A percentile compares a stretch with the other conserved stretches of the same genome.
Conservation (phyloP, 306 rosid species). For the Cyclanthera cordifolia region DNA sequence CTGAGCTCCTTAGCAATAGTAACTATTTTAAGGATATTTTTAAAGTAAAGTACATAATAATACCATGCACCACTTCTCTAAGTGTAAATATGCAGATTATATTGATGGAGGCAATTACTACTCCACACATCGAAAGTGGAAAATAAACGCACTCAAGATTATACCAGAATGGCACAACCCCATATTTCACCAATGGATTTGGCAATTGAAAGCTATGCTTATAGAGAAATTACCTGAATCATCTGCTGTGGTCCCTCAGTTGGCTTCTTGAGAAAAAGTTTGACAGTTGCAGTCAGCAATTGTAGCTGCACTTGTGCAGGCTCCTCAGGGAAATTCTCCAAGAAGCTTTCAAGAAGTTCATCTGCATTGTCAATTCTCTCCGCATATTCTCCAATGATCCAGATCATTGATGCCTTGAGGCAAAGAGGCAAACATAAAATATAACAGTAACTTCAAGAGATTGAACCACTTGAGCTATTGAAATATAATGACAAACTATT, state of each 20-base stretch:
- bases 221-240: conserved; percentile 60
- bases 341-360: conserved; percentile 96
- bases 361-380: conserved; percentile 99
- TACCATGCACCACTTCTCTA: background rate
- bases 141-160: background rate
- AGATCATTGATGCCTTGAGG: conserved; percentile 88
- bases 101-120: background rate
- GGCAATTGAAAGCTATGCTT: background rate
- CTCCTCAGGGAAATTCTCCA: conserved; percentile 90
- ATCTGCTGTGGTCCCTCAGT: conserved; percentile 99
- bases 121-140: background rate
- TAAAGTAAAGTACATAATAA: background rate
- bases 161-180: background rate
- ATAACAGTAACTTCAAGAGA: background rate
- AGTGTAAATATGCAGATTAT: background rate
- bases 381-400: conserved; percentile 99
- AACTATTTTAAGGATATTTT: background rate
- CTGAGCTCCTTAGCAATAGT: background rate
- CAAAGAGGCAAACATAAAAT: background rate
- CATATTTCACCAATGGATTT: conserved; percentile 14
- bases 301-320: conserved; percentile 98
- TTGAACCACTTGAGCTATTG: background rate
- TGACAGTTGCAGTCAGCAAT: conserved; percentile 92
- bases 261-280: conserved; percentile 97
- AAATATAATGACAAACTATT: conserved; percentile 17